Percentiles rank a stretch among this genome's conserved stretches.
Conservation (phyloP, 345 rosid species). For the Lepidium didymum region DNA sequence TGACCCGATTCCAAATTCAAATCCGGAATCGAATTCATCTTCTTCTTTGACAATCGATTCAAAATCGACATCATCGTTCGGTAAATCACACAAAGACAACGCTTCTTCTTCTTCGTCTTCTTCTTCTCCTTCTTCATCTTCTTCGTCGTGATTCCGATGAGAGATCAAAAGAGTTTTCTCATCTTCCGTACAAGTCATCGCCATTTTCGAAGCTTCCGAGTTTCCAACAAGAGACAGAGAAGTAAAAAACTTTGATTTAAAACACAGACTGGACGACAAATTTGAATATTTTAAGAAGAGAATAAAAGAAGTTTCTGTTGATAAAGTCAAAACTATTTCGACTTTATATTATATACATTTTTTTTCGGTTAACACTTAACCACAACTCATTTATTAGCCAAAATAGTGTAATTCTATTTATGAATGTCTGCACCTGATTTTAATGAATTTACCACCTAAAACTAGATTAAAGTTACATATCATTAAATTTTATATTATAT, state of each 20-base stretch:
- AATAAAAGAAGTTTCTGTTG: conserved; percentile 7
- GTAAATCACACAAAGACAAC: conserved; percentile 62
- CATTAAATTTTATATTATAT: too few relatives aligned
- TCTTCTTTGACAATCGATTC: conserved; percentile 15
- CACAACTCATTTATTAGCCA: too few relatives aligned
- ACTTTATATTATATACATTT: background rate
- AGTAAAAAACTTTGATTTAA: conserved; percentile 15
- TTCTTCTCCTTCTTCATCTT: background rate
- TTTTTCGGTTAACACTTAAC: too few relatives aligned
- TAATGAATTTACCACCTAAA: too few relatives aligned
- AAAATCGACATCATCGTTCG: conserved; percentile 2
- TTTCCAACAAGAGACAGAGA: conserved; percentile 31
- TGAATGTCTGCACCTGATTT: too few relatives aligned
- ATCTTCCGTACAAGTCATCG: conserved; percentile 19
- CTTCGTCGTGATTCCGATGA: background rate
- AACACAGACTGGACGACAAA: conserved; percentile 8
- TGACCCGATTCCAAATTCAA: conserved; percentile 41
- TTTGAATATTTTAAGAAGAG: conserved; percentile 20
- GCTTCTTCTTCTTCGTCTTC: conserved; percentile 48
- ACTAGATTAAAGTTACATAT: too few relatives aligned
- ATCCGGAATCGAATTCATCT: conserved; percentile 36
- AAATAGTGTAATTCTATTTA: too few relatives aligned
- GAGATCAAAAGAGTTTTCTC: conserved; percentile 22
- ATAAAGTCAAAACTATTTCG: conserved; percentile 14
- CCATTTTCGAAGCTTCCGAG: conserved; percentile 30